A percentile compares a stretch with the other conserved stretches of the same genome.
Evolutionary conservation across 2,329 filamentous ascomycete species (phyloP).

Genomic region (Penicillium sp.): DNA sequence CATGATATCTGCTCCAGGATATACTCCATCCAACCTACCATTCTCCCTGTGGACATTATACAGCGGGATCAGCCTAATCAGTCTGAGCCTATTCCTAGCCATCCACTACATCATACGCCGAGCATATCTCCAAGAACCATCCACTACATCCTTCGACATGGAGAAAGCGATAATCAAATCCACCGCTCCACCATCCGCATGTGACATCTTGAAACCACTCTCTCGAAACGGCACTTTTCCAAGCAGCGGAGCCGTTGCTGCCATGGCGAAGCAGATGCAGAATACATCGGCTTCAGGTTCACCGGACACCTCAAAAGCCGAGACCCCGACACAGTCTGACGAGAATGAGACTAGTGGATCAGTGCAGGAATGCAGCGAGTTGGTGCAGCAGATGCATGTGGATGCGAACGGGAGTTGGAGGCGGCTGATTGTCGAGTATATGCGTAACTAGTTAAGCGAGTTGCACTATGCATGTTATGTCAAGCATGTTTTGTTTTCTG

Average conservation of each 20-base stretch:
- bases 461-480: background rate
- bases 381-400: slow-evolving; percentile 29
- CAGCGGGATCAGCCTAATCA: background rate
- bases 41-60: background rate
- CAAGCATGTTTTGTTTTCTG: background rate
- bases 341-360: background rate
- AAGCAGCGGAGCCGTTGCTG: slow-evolving; percentile 20
- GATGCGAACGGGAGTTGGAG: slow-evolving; percentile 33
- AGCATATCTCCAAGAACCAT: background rate
- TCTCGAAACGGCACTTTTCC: slow-evolving; percentile 16
- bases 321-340: slow-evolving; percentile 10
- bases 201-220: slow-evolving; percentile 19
- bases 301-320: slow-evolving; percentile 1
- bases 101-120: slow-evolving; percentile 1
- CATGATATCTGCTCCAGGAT: slow-evolving; percentile 3
- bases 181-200: slow-evolving; percentile 10
- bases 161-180: slow-evolving; percentile 10
- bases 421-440: slow-evolving; percentile 36
- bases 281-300: background rate
- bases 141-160: slow-evolving; percentile 6
- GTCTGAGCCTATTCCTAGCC: background rate
- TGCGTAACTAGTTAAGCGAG: no score
- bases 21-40: slow-evolving; percentile 1
- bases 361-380: slow-evolving; percentile 29
- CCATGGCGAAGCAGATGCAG: slow-evolving; percentile 14